Evolutionary conservation across 176 grass and related monocot species (phyloP).

Genomic region (Paspalum notatum): DNA sequence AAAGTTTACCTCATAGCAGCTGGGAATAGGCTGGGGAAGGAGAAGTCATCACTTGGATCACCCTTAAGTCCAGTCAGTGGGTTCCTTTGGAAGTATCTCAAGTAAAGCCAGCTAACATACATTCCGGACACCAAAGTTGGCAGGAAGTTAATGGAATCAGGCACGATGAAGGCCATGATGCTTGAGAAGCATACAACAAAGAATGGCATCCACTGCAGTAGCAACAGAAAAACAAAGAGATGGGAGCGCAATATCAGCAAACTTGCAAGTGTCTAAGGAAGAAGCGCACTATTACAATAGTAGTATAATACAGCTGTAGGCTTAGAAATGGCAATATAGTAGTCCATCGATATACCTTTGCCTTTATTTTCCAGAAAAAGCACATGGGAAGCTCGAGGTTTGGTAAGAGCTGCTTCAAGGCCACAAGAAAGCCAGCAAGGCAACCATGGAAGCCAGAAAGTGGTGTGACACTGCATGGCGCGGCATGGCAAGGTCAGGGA

Average conservation of each 20-base stretch:
- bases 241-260: neutral
- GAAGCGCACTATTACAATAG: neutral
- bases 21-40: constrained; percentile 93
- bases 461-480: constrained; percentile 67
- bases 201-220: constrained; percentile 91
- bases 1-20: constrained; percentile 77
- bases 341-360: constrained; percentile 59
- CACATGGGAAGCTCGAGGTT: constrained; percentile 91
- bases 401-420: constrained; percentile 90
- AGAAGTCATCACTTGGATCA: constrained; percentile 94
- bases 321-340: neutral
- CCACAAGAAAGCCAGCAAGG: constrained; percentile 92
- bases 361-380: constrained; percentile 99
- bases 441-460: constrained; percentile 94
- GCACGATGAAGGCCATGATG: constrained; percentile 80
- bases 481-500: neutral
- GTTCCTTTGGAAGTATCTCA: constrained; percentile 94
- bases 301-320: neutral
- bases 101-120: constrained; percentile 97
- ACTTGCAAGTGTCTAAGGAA: constrained; percentile 13
- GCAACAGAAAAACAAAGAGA: constrained; percentile 10
- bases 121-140: constrained; percentile 90
- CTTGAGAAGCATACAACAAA: constrained; percentile 84
- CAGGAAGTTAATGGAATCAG: constrained; percentile 91
- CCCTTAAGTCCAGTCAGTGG: constrained; percentile 91